These are phyloP conservation scores for Gaultheria prostrata DNA, from an alignment of 148 eudicot species.

Conservation along the genomic window DNA sequence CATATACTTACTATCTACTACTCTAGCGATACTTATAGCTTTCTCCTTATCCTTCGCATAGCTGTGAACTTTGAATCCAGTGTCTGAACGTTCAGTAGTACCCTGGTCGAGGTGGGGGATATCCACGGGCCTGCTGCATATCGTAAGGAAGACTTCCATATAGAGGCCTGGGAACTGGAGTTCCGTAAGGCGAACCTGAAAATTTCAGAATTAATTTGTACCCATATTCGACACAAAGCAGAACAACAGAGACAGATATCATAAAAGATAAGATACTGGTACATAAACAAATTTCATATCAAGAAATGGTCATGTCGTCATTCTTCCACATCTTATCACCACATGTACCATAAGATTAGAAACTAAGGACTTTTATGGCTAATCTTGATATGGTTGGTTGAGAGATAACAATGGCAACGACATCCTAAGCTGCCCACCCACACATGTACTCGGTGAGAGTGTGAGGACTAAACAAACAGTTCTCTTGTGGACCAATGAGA, in stretches of 20 bases:
- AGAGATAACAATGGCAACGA: background rate
- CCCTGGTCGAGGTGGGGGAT: slow-evolving; percentile 1
- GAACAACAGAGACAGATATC: background rate
- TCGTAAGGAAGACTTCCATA: slow-evolving; percentile 9
- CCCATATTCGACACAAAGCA: background rate
- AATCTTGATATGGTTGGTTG: background rate
- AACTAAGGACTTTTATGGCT: background rate
- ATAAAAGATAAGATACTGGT: too few species aligned
- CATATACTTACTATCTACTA: background rate
- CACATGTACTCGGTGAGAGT: too few species aligned
- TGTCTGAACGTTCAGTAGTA: slow-evolving; percentile 4
- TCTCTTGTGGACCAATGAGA: background rate
- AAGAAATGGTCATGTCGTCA: background rate
- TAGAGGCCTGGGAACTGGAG: slow-evolving; percentile 13
- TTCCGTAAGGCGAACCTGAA: slow-evolving; percentile 14
- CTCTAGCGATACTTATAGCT: background rate
- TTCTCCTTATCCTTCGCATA: background rate
- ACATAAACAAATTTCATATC: too few species aligned
- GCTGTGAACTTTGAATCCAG: background rate
- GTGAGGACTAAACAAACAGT: background rate
- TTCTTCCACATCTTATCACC: background rate
- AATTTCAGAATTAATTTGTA: background rate
- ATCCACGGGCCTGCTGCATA: slow-evolving; percentile 5
- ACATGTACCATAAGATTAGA: background rate
- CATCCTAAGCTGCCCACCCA: background rate